phyloP scores from a whole-genome alignment of 345 rosid genomes.

The Moricandia arvensis region DNA sequence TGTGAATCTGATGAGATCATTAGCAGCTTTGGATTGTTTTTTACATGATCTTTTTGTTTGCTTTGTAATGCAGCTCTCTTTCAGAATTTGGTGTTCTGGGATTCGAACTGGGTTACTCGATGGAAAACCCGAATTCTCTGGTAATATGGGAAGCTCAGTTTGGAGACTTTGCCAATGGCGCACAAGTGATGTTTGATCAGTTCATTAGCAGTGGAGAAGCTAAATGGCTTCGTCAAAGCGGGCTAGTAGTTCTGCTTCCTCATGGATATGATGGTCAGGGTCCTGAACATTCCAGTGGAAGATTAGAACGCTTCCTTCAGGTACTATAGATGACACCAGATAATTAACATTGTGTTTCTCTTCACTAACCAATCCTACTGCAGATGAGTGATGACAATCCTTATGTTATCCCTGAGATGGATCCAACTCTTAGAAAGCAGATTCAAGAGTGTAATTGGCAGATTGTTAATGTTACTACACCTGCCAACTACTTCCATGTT shows the following conservation, averaged over 20 bases:
- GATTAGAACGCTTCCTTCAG: conserved; percentile 76
- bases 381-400: conserved; percentile 91
- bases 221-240: conserved; percentile 76
- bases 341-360: not conserved
- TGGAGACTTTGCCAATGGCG: conserved; percentile 83
- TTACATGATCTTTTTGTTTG: not conserved
- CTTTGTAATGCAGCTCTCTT: conserved; percentile 57
- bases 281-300: conserved; percentile 85
- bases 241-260: conserved; percentile 75
- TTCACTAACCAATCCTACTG: not conserved
- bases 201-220: conserved; percentile 81
- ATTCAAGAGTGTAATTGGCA: conserved; percentile 87
- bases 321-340: conserved; percentile 26
- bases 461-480: conserved; percentile 81
- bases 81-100: conserved; percentile 89
- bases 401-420: conserved; percentile 76
- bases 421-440: conserved; percentile 65
- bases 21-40: not conserved
- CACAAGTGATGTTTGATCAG: conserved; percentile 80
- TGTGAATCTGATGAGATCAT: not conserved
- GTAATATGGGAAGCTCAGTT: conserved; percentile 83
- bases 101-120: conserved; percentile 77
- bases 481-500: conserved; percentile 84
- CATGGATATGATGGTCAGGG: conserved; percentile 88
- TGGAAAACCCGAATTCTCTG: conserved; percentile 73